Evolutionary conservation across 2,329 filamentous ascomycete species (phyloP).

Genomic region (Botrytis sinoallii): DNA sequence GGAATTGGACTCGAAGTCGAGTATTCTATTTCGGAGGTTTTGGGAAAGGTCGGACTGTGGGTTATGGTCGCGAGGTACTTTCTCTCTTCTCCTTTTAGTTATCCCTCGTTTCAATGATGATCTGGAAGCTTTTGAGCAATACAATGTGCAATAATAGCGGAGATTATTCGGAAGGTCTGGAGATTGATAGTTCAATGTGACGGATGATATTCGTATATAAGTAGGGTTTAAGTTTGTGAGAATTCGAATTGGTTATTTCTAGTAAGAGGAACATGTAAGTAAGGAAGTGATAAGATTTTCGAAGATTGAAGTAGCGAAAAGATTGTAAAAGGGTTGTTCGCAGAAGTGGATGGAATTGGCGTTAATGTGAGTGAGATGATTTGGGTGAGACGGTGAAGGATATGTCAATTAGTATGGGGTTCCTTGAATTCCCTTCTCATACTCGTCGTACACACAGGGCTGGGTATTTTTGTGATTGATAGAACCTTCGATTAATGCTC

Average conservation of each 20-base stretch:
- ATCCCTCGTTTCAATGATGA: neutral
- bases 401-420: conserved; percentile 1
- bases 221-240: neutral
- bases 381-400: conserved; percentile 19
- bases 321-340: neutral
- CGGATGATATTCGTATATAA: neutral
- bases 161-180: neutral
- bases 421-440: neutral
- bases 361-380: conserved; percentile 12
- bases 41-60: neutral
- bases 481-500: neutral
- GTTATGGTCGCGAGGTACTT: neutral
- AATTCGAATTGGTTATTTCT: neutral
- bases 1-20: conserved; percentile 23
- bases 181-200: conserved; percentile 14
- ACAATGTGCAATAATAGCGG: neutral
- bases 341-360: neutral
- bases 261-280: neutral
- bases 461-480: neutral
- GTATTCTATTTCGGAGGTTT: neutral
- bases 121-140: neutral
- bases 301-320: neutral
- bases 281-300: neutral
- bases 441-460: neutral
- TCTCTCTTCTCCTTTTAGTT: neutral